Conservation (phyloP, 1,139 yeast species). For the Entelexis sorbosivorans region DNA sequence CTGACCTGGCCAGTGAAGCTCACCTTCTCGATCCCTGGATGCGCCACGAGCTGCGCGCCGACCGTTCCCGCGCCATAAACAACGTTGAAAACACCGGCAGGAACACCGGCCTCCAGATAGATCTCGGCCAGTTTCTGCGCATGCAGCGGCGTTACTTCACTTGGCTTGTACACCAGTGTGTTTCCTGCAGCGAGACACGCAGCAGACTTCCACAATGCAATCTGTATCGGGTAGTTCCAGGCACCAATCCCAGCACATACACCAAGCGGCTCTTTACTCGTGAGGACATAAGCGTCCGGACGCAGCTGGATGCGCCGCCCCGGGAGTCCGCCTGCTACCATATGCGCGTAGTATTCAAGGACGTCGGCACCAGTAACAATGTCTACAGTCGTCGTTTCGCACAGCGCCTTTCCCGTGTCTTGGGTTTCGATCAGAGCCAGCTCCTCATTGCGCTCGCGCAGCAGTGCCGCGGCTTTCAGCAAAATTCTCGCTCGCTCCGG, state of each 20-base stretch:
- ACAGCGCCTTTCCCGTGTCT: slow-evolving; percentile 17
- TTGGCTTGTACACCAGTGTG: slow-evolving; percentile 64
- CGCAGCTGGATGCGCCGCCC: slow-evolving; percentile 12
- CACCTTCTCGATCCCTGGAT: slow-evolving; percentile 56
- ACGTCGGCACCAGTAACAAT: slow-evolving; percentile 17
- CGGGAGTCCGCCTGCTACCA: slow-evolving; percentile 12
- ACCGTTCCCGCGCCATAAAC: slow-evolving; percentile 66
- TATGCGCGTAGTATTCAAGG: slow-evolving; percentile 17
- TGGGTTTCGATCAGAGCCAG: slow-evolving; percentile 16
- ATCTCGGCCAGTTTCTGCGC: slow-evolving; percentile 54
- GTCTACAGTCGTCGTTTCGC: slow-evolving; percentile 15
- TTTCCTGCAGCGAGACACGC: slow-evolving; percentile 78
- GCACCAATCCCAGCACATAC: slow-evolving; percentile 75
- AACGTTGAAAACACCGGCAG: slow-evolving; percentile 67
- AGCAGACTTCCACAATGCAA: slow-evolving; percentile 75
- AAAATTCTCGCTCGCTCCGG: slow-evolving; percentile 10
- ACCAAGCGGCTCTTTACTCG: slow-evolving; percentile 70
- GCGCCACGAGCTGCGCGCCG: slow-evolving; percentile 62
- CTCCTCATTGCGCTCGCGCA: slow-evolving; percentile 17
- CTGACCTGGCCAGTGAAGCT: slow-evolving; percentile 79
- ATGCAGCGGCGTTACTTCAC: slow-evolving; percentile 71
- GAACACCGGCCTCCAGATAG: slow-evolving; percentile 60
- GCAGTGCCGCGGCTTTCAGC: slow-evolving; percentile 11
- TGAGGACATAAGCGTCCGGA: slow-evolving; percentile 44
- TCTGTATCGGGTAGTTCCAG: slow-evolving; percentile 76